phyloP scores from a whole-genome alignment of 495 filamentous ascomycete species.

The Penicillium flavigenum region DNA sequence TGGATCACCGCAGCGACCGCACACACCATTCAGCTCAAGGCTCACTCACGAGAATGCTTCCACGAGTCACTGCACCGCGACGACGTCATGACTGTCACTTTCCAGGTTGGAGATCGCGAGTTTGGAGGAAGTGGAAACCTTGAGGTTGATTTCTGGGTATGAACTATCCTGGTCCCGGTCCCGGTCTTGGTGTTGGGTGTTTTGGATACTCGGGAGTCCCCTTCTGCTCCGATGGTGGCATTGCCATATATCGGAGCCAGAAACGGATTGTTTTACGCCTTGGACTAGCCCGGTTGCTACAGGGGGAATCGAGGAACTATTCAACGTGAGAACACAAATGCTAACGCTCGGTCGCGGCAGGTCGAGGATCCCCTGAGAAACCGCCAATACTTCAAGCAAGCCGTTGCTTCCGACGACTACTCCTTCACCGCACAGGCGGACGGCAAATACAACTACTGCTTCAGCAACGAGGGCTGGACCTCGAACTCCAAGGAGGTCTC shows the following conservation, averaged over 20 bases:
- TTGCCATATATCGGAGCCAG: not conserved
- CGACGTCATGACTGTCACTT: constrained; percentile 97
- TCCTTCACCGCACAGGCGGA: constrained; percentile 83
- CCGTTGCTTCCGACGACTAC: constrained; percentile 85
- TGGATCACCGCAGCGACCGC: constrained; percentile 63
- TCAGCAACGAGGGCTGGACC: constrained; percentile 96
- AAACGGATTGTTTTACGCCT: not conserved
- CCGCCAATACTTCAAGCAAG: constrained; percentile 74
- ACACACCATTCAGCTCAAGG: constrained; percentile 92
- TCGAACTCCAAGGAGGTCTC: constrained; percentile 93
- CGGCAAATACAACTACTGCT: constrained; percentile 94
- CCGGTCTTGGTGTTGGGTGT: not conserved
- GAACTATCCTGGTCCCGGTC: constrained; percentile 17
- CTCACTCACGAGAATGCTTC: constrained; percentile 94
- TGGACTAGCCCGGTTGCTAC: not conserved
- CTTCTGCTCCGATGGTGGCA: not conserved
- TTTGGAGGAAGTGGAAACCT: constrained; percentile 93
- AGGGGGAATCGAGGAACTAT: not conserved
- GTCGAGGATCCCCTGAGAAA: constrained; percentile 77
- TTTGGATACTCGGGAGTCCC: not conserved
- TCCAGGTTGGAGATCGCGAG: constrained; percentile 95
- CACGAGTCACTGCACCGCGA: constrained; percentile 89
- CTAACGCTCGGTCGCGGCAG: constrained; percentile 35
- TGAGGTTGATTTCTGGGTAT: constrained; percentile 97
- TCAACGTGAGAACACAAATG: not conserved